Base-by-base conservation (phyloP, 371 early-diverging fungal species). In the Entomophthora muscae region DNA sequence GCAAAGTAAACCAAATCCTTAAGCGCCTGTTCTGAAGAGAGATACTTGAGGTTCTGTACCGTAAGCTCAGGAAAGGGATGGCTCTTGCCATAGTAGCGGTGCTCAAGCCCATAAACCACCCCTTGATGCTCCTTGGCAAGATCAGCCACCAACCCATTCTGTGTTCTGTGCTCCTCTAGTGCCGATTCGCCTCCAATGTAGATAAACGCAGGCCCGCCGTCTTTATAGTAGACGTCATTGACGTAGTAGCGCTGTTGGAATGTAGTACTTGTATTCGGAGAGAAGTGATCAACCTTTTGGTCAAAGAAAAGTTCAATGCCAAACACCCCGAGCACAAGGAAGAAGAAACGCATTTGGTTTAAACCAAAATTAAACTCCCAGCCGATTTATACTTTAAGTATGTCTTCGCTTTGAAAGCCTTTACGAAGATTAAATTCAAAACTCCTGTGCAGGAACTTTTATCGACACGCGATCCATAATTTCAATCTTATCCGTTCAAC, bases 51-150 rank as follows among this genome's bases (percentile, higher is more conserved):
- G 27, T 67, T 65, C 26, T 71, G 60, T 13, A 70, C 57, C 32
- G 54, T 23, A 32, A 29, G 32, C 21, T 66, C 61, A 33, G 23
- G 2, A 51, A 28, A 66, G 13, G 86, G 84, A 57, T 77, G 76
- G 3, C 85, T 83, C 57, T 72, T 65, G 56, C 90, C 90, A 63
- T 88, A 89, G 71, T 81, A 83, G 55, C 90, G 68, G 66, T 88
- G 86, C 68, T 89, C 88, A 68, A 89, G 70, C 1, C 78, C 79
- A 17, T 88, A 69, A 2, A 88, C 68, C 28, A 85, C 70, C 17
- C 87, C 90, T 26, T 80, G 67, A 13, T 83, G 75, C 1, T 71
- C 74, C 61, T 77, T 74, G 0, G 87, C 86, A 33, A 88, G 57
- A 23, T 75, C 74, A 65, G 64, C 53, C 12, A 62, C 52, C 32